Conservation (phyloP, 164 flowering plant species). For the Tetrastigma voinierianum region DNA sequence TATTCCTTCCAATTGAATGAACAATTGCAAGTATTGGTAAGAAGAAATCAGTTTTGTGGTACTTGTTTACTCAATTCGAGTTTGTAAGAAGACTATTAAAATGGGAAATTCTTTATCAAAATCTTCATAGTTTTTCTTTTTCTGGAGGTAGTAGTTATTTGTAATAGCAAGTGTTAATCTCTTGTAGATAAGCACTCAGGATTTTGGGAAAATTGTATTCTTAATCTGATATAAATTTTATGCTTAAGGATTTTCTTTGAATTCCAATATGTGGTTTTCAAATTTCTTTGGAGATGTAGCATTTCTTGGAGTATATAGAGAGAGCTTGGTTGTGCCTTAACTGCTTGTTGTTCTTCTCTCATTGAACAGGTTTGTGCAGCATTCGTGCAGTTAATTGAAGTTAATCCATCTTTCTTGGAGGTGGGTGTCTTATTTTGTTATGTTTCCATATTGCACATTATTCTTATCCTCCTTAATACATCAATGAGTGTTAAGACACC, state of each 20-base stretch:
- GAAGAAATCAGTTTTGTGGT: background rate
- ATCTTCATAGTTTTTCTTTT: too few relatives aligned
- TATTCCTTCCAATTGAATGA: background rate
- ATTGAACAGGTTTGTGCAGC: conserved; percentile 86
- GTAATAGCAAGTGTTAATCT: too few relatives aligned
- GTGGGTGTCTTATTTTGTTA: conserved; percentile 32
- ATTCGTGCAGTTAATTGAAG: conserved; percentile 89
- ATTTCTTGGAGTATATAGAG: background rate
- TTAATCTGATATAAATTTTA: too few relatives aligned
- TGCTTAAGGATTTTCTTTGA: too few relatives aligned
- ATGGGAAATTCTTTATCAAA: too few relatives aligned
- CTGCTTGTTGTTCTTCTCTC: conserved; percentile 3
- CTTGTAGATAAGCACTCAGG: too few relatives aligned
- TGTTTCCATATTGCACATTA: background rate
- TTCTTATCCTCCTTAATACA: background rate
- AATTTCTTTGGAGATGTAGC: too few relatives aligned
- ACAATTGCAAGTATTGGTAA: background rate
- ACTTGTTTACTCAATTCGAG: background rate
- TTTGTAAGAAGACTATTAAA: too few relatives aligned
- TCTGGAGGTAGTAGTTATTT: too few relatives aligned
- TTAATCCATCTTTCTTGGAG: conserved; percentile 82
- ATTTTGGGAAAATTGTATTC: too few relatives aligned
- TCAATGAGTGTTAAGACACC: too few relatives aligned
- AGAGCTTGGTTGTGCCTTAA: conserved; percentile 4
- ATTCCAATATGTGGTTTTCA: too few relatives aligned